Evolutionary conservation across 495 filamentous ascomycete species (phyloP).

Genomic region (Talaromyces adpressus): DNA sequence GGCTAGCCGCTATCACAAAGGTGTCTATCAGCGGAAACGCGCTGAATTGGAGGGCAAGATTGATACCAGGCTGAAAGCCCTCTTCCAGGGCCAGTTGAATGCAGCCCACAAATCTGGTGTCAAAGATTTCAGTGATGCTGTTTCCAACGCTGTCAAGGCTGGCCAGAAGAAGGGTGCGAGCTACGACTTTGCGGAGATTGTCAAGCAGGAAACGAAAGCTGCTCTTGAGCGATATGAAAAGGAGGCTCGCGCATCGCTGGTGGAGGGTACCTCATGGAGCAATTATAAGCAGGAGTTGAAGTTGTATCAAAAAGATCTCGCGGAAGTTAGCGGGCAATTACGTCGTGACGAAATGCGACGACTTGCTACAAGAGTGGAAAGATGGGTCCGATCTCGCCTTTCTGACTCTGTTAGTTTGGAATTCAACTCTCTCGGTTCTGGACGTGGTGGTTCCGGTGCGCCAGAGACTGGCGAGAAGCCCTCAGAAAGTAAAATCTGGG

Average conservation of each 20-base stretch:
- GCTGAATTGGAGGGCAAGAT: slow-evolving; percentile 80
- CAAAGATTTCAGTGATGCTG: slow-evolving; percentile 77
- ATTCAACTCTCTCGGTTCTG: slow-evolving; percentile 89
- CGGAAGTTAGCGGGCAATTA: slow-evolving; percentile 73
- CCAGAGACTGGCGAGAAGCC: slow-evolving; percentile 72
- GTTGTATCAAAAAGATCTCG: slow-evolving; percentile 70
- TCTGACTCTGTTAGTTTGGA: slow-evolving; percentile 84
- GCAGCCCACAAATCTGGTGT: slow-evolving; percentile 89
- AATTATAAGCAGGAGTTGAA: slow-evolving; percentile 59
- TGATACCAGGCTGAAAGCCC: slow-evolving; percentile 74
- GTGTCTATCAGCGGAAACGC: slow-evolving; percentile 79
- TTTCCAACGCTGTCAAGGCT: slow-evolving; percentile 71
- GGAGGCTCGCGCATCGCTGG: slow-evolving; percentile 63
- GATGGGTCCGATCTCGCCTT: slow-evolving; percentile 83
- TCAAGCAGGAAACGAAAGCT: slow-evolving; percentile 69
- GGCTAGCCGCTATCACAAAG: slow-evolving; percentile 92
- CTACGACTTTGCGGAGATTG: slow-evolving; percentile 95
- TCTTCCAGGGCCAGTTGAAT: slow-evolving; percentile 80
- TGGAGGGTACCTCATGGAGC: slow-evolving; percentile 77
- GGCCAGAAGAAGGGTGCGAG: slow-evolving; percentile 82
- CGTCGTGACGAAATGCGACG: slow-evolving; percentile 93
- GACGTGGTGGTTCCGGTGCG: slow-evolving; percentile 69
- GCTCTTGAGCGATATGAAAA: slow-evolving; percentile 69
- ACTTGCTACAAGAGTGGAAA: slow-evolving; percentile 80
- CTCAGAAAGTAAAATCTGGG: slow-evolving; percentile 83